Evolutionary conservation across 202 grass and related monocot species (phyloP).

Genomic region (Musa balbisiana): DNA sequence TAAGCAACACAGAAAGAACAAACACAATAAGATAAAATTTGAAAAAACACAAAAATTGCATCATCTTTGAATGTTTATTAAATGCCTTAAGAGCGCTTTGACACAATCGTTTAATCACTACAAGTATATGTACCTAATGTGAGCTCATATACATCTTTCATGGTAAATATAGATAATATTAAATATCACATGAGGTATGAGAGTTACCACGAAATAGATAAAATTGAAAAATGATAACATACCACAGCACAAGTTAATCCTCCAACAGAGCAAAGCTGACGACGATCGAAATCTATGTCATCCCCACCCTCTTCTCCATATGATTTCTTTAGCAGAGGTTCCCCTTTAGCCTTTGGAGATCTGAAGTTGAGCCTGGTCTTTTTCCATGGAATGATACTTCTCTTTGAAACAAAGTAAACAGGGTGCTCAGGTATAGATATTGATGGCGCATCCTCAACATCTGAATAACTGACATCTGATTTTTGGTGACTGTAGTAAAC

Average conservation of each 20-base stretch:
- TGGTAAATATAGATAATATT: background rate
- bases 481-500: slow-evolving; percentile 70
- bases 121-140: too few relatives aligned
- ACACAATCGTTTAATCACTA: too few relatives aligned
- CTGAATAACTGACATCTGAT: slow-evolving; percentile 50
- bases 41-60: too few relatives aligned
- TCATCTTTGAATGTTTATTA: too few relatives aligned
- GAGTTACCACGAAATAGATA: background rate
- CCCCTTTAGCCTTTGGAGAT: slow-evolving; percentile 72
- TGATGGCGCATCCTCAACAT: slow-evolving; percentile 33
- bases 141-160: too few relatives aligned
- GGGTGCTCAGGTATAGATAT: slow-evolving; percentile 32
- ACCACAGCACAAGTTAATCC: slow-evolving; percentile 45
- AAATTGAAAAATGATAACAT: slow-evolving; percentile 20
- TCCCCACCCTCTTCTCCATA: slow-evolving; percentile 95
- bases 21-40: too few relatives aligned
- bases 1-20: too few relatives aligned
- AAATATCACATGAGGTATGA: background rate
- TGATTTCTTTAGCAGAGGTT: slow-evolving; percentile 82
- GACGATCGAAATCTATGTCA: slow-evolving; percentile 86
- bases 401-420: slow-evolving; percentile 36
- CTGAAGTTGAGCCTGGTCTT: slow-evolving; percentile 66
- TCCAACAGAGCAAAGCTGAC: slow-evolving; percentile 52
- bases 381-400: slow-evolving; percentile 83
- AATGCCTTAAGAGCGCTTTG: too few relatives aligned